These are phyloP conservation scores for Pichia cactophila DNA, from an alignment of 1,139 yeast genomes.

Conservation along the genomic window DNA sequence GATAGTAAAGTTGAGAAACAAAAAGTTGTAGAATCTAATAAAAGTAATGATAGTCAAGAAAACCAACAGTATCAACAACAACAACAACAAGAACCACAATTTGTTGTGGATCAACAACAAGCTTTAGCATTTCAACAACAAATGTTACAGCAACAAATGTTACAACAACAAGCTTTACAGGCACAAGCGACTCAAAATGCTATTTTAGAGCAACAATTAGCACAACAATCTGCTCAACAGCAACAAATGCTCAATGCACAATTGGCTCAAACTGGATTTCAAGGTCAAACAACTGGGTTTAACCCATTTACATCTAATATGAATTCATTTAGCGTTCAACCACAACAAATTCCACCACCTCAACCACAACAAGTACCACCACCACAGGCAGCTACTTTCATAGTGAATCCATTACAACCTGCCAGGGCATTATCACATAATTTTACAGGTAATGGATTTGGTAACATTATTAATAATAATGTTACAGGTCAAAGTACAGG, in stretches of 20 bases:
- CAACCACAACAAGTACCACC: neutral
- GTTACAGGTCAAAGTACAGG: neutral
- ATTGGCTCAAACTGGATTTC: constrained; percentile 3
- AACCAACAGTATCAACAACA: constrained; percentile 12
- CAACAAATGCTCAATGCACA: constrained; percentile 5
- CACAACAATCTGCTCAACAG: neutral
- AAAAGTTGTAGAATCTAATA: too few relatives aligned
- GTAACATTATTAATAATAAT: constrained; percentile 1
- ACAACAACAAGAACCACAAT: constrained; percentile 3
- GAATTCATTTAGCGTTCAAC: constrained; percentile 14
- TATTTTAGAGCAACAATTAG: constrained; percentile 12
- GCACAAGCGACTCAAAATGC: constrained; percentile 9
- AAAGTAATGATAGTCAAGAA: neutral
- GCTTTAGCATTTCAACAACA: neutral
- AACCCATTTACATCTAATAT: constrained; percentile 22
- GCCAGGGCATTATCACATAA: constrained; percentile 14
- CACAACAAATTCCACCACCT: neutral
- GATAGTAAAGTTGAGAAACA: neutral
- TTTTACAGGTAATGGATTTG: constrained; percentile 15
- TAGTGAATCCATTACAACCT: constrained; percentile 6
- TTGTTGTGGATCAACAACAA: neutral
- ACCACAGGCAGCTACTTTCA: constrained; percentile 2
- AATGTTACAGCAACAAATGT: constrained; percentile 1
- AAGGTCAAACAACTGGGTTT: constrained; percentile 23
- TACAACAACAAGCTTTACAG: constrained; percentile 9